Evolutionary conservation across 768 basidiomycete genomes (phyloP).

Genomic region (Hypsizygus marmoreus): DNA sequence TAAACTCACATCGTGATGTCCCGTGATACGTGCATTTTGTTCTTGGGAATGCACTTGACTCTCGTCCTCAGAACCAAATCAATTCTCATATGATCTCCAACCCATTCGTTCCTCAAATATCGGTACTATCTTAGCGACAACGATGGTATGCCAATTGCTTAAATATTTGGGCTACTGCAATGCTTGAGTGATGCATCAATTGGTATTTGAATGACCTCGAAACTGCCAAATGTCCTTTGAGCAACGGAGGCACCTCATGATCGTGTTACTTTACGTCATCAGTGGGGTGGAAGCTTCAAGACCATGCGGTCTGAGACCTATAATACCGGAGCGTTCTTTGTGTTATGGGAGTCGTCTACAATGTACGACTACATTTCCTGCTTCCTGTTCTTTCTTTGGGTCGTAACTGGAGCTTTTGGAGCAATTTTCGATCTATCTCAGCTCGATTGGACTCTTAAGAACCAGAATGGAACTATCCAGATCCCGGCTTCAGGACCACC

Average conservation of each 20-base stretch:
- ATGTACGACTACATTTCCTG: conserved; percentile 5
- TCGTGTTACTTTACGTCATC: background rate
- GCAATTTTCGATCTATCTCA: conserved; percentile 44
- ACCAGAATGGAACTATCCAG: conserved; percentile 54
- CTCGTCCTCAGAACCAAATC: too few species aligned
- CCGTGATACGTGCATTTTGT: too few species aligned
- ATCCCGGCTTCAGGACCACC: conserved; percentile 53
- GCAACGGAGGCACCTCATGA: background rate
- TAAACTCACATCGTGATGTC: too few species aligned
- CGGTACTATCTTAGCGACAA: too few species aligned
- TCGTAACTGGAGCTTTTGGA: conserved; percentile 12
- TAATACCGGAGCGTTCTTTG: background rate
- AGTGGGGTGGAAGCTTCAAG: background rate
- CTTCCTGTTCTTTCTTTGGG: conserved; percentile 1
- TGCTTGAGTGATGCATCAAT: too few species aligned
- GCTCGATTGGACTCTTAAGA: conserved; percentile 54
- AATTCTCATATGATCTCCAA: too few species aligned
- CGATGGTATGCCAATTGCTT: too few species aligned
- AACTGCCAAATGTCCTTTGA: background rate
- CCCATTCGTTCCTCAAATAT: too few species aligned
- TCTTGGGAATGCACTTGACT: too few species aligned
- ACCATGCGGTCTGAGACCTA: conserved; percentile 4
- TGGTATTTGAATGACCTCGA: too few species aligned
- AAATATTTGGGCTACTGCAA: too few species aligned
- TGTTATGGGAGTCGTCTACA: background rate